Conservation (phyloP, 306 rosid genomes). For the Fagus crenata region DNA sequence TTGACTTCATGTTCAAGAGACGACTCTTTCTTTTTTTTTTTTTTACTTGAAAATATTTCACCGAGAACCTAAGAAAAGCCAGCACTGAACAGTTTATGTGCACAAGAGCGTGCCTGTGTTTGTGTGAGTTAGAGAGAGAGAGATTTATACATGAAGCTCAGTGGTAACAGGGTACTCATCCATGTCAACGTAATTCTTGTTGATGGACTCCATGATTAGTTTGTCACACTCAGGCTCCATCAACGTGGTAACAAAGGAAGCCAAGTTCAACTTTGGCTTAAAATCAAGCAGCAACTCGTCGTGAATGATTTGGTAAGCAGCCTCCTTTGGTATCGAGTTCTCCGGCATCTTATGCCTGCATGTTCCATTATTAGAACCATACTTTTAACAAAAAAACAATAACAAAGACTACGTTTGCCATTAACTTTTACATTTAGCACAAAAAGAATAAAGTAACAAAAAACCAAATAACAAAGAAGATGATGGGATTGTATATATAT, state of each 20-base stretch:
- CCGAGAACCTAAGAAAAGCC: neutral
- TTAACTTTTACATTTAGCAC: too few relatives aligned
- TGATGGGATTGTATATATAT: neutral
- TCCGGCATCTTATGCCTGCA: slow-evolving; percentile 43
- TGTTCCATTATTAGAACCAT: slow-evolving; percentile 7
- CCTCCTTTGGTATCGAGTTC: slow-evolving; percentile 60
- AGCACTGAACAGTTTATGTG: neutral
- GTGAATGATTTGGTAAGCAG: slow-evolving; percentile 52
- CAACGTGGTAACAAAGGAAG: slow-evolving; percentile 80
- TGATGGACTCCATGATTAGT: slow-evolving; percentile 72
- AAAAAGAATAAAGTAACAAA: too few relatives aligned
- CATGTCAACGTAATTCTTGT: slow-evolving; percentile 78
- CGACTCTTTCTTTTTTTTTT: neutral
- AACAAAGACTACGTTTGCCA: too few relatives aligned
- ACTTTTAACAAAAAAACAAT: too few relatives aligned
- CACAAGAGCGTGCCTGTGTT: neutral
- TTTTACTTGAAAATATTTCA: neutral
- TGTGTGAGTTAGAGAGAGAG: neutral
- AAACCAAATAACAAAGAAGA: too few relatives aligned
- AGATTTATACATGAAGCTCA: slow-evolving; percentile 53
- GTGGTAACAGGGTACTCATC: slow-evolving; percentile 80
- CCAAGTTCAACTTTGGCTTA: slow-evolving; percentile 66
- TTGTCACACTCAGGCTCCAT: slow-evolving; percentile 79
- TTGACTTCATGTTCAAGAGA: neutral
- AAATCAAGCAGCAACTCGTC: slow-evolving; percentile 69